A percentile compares a stretch with the other conserved stretches of the same genome.
Evolutionary conservation across 169 alveolate genomes (phyloP).

Genomic region (Plasmodium coatneyi): DNA sequence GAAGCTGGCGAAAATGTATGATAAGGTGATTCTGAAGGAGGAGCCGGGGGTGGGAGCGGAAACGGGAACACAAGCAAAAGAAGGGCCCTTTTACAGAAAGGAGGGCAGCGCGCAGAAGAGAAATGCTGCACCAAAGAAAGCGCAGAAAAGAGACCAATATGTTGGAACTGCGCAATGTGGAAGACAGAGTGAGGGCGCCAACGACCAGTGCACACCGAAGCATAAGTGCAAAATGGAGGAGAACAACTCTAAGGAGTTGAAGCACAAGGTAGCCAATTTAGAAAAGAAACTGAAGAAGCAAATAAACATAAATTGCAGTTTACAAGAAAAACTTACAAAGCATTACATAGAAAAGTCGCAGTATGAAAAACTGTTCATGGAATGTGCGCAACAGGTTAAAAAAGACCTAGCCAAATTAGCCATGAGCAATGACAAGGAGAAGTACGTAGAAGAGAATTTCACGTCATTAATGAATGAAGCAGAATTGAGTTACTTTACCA

Average conservation of each 20-base stretch:
- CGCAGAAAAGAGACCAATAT: neutral
- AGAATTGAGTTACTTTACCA: constrained; percentile 55
- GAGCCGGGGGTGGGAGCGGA: constrained; percentile 1
- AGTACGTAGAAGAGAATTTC: constrained; percentile 51
- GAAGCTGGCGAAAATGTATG: constrained; percentile 44
- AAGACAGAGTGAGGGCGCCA: neutral
- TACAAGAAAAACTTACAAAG: constrained; percentile 58
- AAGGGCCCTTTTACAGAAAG: neutral
- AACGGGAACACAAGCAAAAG: neutral
- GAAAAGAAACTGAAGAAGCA: constrained; percentile 73
- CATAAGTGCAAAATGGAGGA: constrained; percentile 8
- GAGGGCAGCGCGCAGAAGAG: constrained; percentile 13
- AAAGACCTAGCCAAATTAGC: constrained; percentile 40
- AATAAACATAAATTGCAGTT: constrained; percentile 51
- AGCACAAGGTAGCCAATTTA: constrained; percentile 35
- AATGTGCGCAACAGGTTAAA: constrained; percentile 49
- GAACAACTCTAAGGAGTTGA: constrained; percentile 5
- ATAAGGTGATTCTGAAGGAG: constrained; percentile 32
- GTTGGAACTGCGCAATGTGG: neutral
- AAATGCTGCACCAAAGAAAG: neutral
- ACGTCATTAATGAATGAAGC: constrained; percentile 35
- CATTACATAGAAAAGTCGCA: constrained; percentile 64
- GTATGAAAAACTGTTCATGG: constrained; percentile 60
- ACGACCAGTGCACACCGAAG: neutral
- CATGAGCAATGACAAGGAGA: constrained; percentile 47